Evolutionary conservation across 192 early-diverging fungal species (phyloP), one percentile per base, ranked within the genome.

Genomic region (Gigaspora rosea): DNA sequence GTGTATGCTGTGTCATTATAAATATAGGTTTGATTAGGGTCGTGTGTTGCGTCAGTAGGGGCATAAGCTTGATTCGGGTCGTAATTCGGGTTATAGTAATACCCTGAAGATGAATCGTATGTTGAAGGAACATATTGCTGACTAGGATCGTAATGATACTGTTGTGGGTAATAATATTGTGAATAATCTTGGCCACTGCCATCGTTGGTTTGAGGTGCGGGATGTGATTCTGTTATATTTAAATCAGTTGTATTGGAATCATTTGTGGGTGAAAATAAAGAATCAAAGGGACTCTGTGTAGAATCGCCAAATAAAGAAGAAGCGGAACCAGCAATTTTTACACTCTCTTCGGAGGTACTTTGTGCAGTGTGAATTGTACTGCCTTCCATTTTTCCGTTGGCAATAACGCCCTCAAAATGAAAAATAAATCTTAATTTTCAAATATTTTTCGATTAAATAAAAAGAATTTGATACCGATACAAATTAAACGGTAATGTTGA

Each of bases 101-200:
- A 72, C 0, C 27, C 27, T 27, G 27, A 27, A 27, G 27, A 27
- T 27, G 70, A 54, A 72, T 72, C 52, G 6, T 72, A 70, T 8
- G 64, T 66, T 3, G 27, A 20, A 33, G 27, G 64, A 32, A 12
- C 64, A 13, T 70, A 22, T 51, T 70, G 46, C 22, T 48, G 48
- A 70, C 0, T 72, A n/a, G 50, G 71, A 57, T 59, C 71, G 16
- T 73, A 73, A 46, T 72, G 56, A 32, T 54, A 48, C 32, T 73
- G 71, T 73, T 73, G 71, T n/a, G 56, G 71, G 15, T 73, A 8
- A 73, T 73, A 73, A 73, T 73, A 73, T 57, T 73, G 71, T 18
- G 71, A 73, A 73, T 73, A n/a, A 57, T 47, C 71, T 41, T 73
- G 71, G 27, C 33, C 71, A 58, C 57, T 73, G 15, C 18, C 41